A percentile compares a stretch with the other conserved stretches of the same genome.
Conservation (phyloP, 2,329 filamentous ascomycete species). For the Macrophomina pseudophaseolina region DNA sequence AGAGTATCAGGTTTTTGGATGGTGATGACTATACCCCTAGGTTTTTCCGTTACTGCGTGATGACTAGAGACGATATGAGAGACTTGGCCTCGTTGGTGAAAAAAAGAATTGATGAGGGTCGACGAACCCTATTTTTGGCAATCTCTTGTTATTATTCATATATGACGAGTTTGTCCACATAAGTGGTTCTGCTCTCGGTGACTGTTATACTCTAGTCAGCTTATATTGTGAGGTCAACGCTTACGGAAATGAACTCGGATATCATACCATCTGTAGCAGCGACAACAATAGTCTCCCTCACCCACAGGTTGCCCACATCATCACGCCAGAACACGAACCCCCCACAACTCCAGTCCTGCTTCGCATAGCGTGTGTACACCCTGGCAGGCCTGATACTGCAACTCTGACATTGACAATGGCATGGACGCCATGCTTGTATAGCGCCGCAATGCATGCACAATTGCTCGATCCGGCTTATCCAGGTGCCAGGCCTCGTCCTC, state of each 20-base stretch:
- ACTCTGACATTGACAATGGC: constrained; percentile 39
- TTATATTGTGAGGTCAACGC: not conserved
- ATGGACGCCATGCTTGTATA: constrained; percentile 36
- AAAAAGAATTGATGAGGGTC: not conserved
- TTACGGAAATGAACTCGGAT: not conserved
- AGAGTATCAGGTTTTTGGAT: not conserved
- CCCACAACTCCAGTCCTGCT: constrained; percentile 6
- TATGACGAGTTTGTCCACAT: constrained; percentile 4
- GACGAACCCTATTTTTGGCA: not conserved
- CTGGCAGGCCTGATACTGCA: constrained; percentile 36
- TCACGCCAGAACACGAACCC: constrained; percentile 22
- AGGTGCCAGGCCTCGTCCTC: constrained; percentile 25
- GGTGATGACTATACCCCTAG: constrained; percentile 23
- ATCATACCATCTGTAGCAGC: not conserved
- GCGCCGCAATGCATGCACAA: constrained; percentile 45
- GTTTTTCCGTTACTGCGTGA: constrained; percentile 11
- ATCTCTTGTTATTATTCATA: not conserved
- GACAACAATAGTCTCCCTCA: constrained; percentile 29
- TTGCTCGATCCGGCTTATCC: constrained; percentile 33
- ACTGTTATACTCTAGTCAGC: not conserved
- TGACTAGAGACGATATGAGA: constrained; percentile 12
- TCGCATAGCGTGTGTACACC: constrained; percentile 38
- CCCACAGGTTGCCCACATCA: constrained; percentile 30
- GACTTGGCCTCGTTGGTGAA: not conserved
- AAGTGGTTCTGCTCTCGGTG: not conserved